These are phyloP conservation scores for Venturia effusa DNA, from an alignment of 2,329 filamentous ascomycete genomes.

Conservation along the genomic window DNA sequence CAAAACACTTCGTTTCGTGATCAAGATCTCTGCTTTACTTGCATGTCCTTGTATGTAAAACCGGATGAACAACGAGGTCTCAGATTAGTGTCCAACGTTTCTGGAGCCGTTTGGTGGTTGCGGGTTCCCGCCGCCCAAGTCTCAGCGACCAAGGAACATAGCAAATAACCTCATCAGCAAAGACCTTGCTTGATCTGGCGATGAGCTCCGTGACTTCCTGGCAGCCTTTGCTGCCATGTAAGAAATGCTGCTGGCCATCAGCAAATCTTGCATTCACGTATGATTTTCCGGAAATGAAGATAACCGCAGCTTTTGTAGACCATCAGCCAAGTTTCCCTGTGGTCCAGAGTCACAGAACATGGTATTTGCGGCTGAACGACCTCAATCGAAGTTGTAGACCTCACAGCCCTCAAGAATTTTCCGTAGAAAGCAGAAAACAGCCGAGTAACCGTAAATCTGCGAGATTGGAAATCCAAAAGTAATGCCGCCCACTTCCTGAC, in stretches of 20 bases:
- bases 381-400: not conserved
- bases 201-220: not conserved
- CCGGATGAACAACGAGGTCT: not conserved
- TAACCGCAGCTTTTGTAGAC: not conserved
- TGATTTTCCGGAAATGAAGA: not conserved
- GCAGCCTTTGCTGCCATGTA: not conserved
- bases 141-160: not conserved
- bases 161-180: not conserved
- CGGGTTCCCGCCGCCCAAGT: not conserved
- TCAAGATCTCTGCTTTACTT: not conserved
- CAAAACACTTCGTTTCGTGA: not conserved
- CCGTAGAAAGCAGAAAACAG: not conserved
- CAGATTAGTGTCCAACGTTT: not conserved
- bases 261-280: no score
- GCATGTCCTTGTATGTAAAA: not conserved
- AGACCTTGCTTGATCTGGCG: not conserved
- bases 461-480: not conserved
- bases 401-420: not conserved
- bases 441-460: not conserved
- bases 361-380: not conserved
- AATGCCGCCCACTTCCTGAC: not conserved
- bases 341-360: not conserved
- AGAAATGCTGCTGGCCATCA: no score
- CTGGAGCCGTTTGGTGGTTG: not conserved
- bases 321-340: not conserved